These are phyloP conservation scores for Arthroderma sp. DNA, from an alignment of 2,329 filamentous ascomycete species.

Conservation along the genomic window DNA sequence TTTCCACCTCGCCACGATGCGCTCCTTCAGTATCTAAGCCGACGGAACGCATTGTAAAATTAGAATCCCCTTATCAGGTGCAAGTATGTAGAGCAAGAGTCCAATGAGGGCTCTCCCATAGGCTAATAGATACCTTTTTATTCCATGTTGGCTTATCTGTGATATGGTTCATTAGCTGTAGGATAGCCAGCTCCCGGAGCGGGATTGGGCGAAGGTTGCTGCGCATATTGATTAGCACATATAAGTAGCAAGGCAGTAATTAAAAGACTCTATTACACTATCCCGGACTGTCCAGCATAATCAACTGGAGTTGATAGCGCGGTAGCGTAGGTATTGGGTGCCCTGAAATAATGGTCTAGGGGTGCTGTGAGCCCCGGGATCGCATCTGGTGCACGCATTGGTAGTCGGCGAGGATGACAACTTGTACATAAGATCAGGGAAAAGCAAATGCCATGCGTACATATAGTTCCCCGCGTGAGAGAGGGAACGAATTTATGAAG, in stretches of 20 bases:
- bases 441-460: no score
- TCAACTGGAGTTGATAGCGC: background rate
- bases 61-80: background rate
- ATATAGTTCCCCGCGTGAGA: no score
- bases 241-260: no score
- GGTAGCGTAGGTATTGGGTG: background rate
- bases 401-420: no score
- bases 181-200: constrained; percentile 21
- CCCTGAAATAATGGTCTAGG: background rate
- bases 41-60: background rate
- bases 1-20: constrained; percentile 16
- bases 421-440: no score
- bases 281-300: no score
- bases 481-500: no score
- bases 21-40: constrained; percentile 16
- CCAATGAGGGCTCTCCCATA: no score
- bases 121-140: constrained; percentile 15
- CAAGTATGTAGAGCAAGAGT: background rate
- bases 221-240: no score
- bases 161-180: constrained; percentile 21
- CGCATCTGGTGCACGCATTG: background rate
- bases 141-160: constrained; percentile 26
- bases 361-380: background rate
- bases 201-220: constrained; percentile 2
- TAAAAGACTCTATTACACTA: no score